phyloP scores from a whole-genome alignment of 2,329 filamentous ascomycete species.

The Colletotrichum musae region DNA sequence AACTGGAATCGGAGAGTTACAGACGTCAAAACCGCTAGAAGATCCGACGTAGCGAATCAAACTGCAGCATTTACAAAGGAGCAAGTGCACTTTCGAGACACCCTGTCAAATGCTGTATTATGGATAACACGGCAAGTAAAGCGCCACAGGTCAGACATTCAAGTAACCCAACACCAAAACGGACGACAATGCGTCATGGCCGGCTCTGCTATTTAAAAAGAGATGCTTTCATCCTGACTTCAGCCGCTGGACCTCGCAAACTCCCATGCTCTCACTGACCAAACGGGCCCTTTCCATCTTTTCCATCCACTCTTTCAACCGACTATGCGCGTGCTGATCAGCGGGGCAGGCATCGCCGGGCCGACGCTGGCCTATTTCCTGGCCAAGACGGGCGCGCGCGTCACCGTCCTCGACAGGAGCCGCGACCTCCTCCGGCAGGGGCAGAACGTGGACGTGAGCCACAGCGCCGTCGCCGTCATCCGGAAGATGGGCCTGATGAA shows the following conservation, averaged over 20 bases:
- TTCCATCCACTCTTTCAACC: too few species aligned
- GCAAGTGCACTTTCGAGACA: too few species aligned
- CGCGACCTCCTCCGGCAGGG: background rate
- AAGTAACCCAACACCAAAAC: background rate
- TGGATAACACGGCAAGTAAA: background rate
- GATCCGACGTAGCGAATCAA: too few species aligned
- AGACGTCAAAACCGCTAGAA: too few species aligned
- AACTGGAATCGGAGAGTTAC: too few species aligned
- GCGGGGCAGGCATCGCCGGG: slow-evolving; percentile 42
- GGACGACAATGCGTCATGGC: background rate
- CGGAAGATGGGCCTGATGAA: slow-evolving; percentile 54
- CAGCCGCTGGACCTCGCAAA: background rate
- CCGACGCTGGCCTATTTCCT: slow-evolving; percentile 27
- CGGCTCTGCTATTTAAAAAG: too few species aligned
- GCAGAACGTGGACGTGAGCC: slow-evolving; percentile 39
- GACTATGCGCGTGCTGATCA: slow-evolving; percentile 26
- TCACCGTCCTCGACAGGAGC: slow-evolving; percentile 24
- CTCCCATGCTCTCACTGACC: background rate
- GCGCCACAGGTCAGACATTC: background rate
- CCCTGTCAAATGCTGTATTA: background rate
- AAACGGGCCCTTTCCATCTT: too few species aligned
- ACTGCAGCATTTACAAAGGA: too few species aligned
- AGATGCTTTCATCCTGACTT: too few species aligned
- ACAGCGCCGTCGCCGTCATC: slow-evolving; percentile 53
- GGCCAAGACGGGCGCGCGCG: slow-evolving; percentile 19